Base-by-base conservation (phyloP, 306 rosid species). In the Acacia confusa region DNA sequence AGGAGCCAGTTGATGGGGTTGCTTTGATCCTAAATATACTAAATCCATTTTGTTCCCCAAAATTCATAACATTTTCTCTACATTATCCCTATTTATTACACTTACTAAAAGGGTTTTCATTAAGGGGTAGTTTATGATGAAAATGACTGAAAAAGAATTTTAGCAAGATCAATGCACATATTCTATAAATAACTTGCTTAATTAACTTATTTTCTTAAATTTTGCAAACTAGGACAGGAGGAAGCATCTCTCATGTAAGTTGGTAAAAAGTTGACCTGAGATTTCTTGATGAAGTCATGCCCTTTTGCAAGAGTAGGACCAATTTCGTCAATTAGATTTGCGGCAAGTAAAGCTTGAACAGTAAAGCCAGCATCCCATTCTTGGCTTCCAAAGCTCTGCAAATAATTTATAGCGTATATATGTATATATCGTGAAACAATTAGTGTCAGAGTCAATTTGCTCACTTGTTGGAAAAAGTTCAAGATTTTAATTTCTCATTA, bases 311-410 rank as follows among this genome's bases (percentile, higher is more conserved):
- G 91, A 0, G 86, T 6, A 1, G 90, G 83, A 68, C 58, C 90
- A 70, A 93, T 70, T 78, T 93, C 95, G 3, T 88, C 85, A 4
- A 27, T 38, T n/a, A 89, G 83, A 64, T 90, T 78, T 24, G 84
- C 40, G 20, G 94, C 92, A 48, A 92, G 88, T 78, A 92, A 79
- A 75, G 97, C 92, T 83, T 92, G 97, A 79, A 91, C 16, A 4
- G 90, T 79, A 41, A 91, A 89, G 19, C 89, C 79, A 63, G 92
- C 80, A 81, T 93, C 96, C 97, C 94, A 91, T 43, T 41, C 55
- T 77, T 91, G 97, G 60, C 96, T 91, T 30, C 97, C 97, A 77
- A 88, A 89, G 77, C 91, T 89, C 90, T 89, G 79, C 30, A 50
- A 25, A 40, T 68, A 68, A 10, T 6, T 53, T 6, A 15, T 67